Conservation (phyloP, 768 basidiomycete species). For the Mycena pura region DNA sequence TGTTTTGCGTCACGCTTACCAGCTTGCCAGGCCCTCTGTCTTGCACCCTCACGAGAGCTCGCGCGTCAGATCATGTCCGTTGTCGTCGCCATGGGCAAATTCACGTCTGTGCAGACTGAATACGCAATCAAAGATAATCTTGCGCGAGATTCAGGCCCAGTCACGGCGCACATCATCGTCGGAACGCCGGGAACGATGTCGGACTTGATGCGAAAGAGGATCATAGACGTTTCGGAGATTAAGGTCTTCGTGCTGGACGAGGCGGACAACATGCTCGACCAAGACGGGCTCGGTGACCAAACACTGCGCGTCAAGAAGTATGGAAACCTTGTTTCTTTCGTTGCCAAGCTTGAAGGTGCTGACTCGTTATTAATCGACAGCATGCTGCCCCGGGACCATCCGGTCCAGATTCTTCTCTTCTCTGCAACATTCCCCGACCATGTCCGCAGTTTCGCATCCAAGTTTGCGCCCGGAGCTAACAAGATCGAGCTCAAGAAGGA, state of each 20-base stretch:
- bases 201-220: constrained; percentile 77
- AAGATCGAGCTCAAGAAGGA: constrained; percentile 95
- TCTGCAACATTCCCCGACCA: constrained; percentile 97
- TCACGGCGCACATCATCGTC: constrained; percentile 91
- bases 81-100: constrained; percentile 93
- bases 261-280: constrained; percentile 98
- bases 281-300: constrained; percentile 93
- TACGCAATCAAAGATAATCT: constrained; percentile 94
- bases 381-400: constrained; percentile 58
- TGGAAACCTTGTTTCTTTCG: constrained; percentile 26
- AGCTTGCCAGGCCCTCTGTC: constrained; percentile 79
- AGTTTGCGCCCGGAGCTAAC: constrained; percentile 94
- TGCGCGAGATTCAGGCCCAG: constrained; percentile 63
- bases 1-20: not conserved
- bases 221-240: constrained; percentile 80
- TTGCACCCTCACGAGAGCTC: constrained; percentile 97
- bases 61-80: constrained; percentile 98
- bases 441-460: constrained; percentile 88
- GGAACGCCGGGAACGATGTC: constrained; percentile 97
- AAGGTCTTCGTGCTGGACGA: constrained; percentile 97
- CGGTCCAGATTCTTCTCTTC: constrained; percentile 90
- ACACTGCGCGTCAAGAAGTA: constrained; percentile 94
- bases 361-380: constrained; percentile 41
- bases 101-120: constrained; percentile 90
- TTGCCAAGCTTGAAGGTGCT: not conserved